These are phyloP conservation scores for Quambalaria eucalypti DNA, from an alignment of 1,284 basidiomycete genomes.

Conservation along the genomic window DNA sequence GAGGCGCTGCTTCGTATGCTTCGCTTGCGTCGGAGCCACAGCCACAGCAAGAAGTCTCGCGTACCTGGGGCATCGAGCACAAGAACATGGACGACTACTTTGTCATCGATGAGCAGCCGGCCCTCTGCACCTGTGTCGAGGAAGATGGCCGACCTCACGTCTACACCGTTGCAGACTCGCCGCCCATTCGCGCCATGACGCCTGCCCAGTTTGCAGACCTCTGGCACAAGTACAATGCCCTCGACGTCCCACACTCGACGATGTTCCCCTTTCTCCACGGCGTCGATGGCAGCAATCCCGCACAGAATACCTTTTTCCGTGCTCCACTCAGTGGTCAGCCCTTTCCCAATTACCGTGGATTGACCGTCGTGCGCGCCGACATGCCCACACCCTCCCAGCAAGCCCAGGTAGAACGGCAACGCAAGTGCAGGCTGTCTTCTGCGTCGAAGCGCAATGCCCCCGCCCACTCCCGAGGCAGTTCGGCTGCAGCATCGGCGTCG, in stretches of 20 bases:
- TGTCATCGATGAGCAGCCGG: conserved; percentile 16
- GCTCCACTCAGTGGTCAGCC: conserved; percentile 24
- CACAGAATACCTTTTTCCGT: conserved; percentile 38
- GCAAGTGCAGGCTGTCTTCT: too few species aligned
- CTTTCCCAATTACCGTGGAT: conserved; percentile 36
- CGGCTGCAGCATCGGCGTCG: not conserved
- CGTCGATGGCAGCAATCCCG: conserved; percentile 32
- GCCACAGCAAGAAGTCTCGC: not conserved
- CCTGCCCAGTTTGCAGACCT: conserved; percentile 30
- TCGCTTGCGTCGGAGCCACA: not conserved
- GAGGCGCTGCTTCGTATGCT: not conserved
- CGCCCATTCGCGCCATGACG: conserved; percentile 33
- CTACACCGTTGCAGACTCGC: conserved; percentile 5
- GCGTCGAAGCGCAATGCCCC: conserved; percentile 2
- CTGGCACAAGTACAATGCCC: conserved; percentile 21
- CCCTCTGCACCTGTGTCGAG: conserved; percentile 4
- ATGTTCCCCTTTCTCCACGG: conserved; percentile 45
- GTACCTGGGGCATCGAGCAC: conserved; percentile 22
- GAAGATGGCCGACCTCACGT: conserved; percentile 6
- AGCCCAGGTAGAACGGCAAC: conserved; percentile 11
- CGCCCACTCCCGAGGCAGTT: not conserved
- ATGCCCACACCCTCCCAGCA: conserved; percentile 29
- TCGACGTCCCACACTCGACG: conserved; percentile 35
- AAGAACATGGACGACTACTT: conserved; percentile 26
- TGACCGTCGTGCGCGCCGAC: conserved; percentile 42